phyloP scores from a whole-genome alignment of 2,329 filamentous ascomycete species.

The Penicillium sp. region DNA sequence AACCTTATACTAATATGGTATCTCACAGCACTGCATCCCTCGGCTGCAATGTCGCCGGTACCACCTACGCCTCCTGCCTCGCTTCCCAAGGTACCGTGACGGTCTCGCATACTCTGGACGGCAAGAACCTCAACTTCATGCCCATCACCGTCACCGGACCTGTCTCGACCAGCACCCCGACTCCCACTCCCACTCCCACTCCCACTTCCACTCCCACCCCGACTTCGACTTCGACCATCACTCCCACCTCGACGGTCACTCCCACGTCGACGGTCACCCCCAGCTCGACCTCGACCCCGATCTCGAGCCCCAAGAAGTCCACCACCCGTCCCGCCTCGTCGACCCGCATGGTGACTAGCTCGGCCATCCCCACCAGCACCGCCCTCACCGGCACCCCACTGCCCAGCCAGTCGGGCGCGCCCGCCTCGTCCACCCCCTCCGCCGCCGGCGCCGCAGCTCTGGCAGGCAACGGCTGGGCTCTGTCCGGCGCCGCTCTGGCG shows the following conservation, averaged over 20 bases:
- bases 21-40: slow-evolving; percentile 14
- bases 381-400: slow-evolving; percentile 13
- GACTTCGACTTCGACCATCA: slow-evolving; percentile 9
- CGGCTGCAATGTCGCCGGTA: slow-evolving; percentile 25
- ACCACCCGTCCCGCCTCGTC: slow-evolving; percentile 14
- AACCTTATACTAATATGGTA: neutral
- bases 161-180: slow-evolving; percentile 17
- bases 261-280: slow-evolving; percentile 5
- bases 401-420: slow-evolving; percentile 5
- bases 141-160: slow-evolving; percentile 24
- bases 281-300: slow-evolving; percentile 6
- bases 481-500: slow-evolving; percentile 26
- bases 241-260: slow-evolving; percentile 1
- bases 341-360: slow-evolving; percentile 10
- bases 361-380: slow-evolving; percentile 7
- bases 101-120: slow-evolving; percentile 15
- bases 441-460: slow-evolving; percentile 24
- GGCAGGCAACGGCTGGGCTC: slow-evolving; percentile 22
- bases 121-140: slow-evolving; percentile 22
- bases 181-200: slow-evolving; percentile 18
- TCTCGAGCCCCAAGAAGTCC: slow-evolving; percentile 16
- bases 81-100: slow-evolving; percentile 16
- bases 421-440: slow-evolving; percentile 8
- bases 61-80: slow-evolving; percentile 27
- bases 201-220: slow-evolving; percentile 13